Evolutionary conservation across 2,329 filamentous ascomycete species (phyloP).

Genomic region (Trichoderma aggressivum): DNA sequence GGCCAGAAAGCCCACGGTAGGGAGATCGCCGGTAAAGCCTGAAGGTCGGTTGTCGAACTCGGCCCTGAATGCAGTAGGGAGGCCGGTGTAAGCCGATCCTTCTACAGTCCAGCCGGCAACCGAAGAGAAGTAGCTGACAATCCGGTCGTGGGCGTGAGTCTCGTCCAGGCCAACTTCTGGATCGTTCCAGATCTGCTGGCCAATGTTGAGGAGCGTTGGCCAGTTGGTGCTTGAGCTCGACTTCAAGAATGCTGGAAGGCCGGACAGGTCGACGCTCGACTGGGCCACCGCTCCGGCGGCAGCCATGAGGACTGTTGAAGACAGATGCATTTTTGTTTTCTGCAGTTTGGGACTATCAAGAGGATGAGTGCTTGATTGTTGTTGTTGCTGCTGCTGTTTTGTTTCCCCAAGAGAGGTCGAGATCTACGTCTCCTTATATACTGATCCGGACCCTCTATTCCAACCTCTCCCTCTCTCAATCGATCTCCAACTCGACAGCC

Average conservation of each 20-base stretch:
- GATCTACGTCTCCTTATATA: constrained; percentile 4
- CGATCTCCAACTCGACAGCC: not conserved
- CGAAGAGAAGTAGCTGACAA: constrained; percentile 21
- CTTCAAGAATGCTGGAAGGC: constrained; percentile 12
- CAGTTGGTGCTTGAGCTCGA: constrained; percentile 10
- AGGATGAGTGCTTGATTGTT: not conserved
- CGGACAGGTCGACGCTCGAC: not conserved
- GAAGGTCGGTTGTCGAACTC: constrained; percentile 19
- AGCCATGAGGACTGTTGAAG: constrained; percentile 9
- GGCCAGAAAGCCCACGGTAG: constrained; percentile 20
- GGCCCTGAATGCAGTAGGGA: constrained; percentile 20
- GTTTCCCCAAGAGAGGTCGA: not conserved
- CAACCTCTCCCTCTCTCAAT: not conserved
- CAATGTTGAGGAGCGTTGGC: constrained; percentile 20
- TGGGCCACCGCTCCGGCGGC: constrained; percentile 6
- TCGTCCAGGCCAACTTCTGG: constrained; percentile 22
- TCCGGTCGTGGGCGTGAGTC: constrained; percentile 20
- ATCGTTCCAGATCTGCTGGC: constrained; percentile 19
- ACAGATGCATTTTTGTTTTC: constrained; percentile 2
- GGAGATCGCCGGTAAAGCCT: constrained; percentile 4
- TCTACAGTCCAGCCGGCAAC: constrained; percentile 18
- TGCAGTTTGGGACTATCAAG: not conserved
- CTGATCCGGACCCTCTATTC: not conserved
- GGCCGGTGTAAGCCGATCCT: constrained; percentile 9
- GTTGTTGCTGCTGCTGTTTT: not conserved